These are phyloP conservation scores for Stachybotrys elegans DNA, from an alignment of 2,329 filamentous ascomycete genomes.

Conservation along the genomic window DNA sequence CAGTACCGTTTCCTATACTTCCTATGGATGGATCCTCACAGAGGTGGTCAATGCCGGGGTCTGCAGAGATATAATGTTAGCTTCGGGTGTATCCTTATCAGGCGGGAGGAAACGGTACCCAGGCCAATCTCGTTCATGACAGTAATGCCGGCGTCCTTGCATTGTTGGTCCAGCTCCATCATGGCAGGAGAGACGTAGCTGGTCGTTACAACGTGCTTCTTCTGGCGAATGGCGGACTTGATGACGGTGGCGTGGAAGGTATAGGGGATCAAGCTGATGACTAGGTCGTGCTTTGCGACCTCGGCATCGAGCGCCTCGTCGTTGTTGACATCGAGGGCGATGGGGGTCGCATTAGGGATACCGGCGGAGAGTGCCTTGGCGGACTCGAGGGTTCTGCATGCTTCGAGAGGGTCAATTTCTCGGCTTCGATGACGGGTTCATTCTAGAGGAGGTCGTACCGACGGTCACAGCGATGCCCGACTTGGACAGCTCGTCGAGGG, in stretches of 20 bases:
- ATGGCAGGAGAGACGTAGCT: slow-evolving; percentile 91
- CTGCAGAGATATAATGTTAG: slow-evolving; percentile 26
- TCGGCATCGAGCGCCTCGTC: slow-evolving; percentile 72
- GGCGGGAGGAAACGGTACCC: slow-evolving; percentile 16
- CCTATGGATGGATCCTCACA: slow-evolving; percentile 16
- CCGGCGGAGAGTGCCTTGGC: slow-evolving; percentile 71
- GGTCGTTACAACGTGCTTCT: slow-evolving; percentile 96
- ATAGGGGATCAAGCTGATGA: slow-evolving; percentile 85
- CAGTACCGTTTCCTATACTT: background rate
- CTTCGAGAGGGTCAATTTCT: slow-evolving; percentile 34
- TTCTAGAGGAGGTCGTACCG: slow-evolving; percentile 36
- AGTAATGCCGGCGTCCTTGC: slow-evolving; percentile 88
- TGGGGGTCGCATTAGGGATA: slow-evolving; percentile 67
- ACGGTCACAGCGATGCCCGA: slow-evolving; percentile 61
- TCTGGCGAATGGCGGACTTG: slow-evolving; percentile 85
- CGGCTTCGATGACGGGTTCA: background rate
- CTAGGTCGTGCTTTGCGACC: slow-evolving; percentile 73
- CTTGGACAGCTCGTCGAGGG: slow-evolving; percentile 57
- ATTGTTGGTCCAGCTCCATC: slow-evolving; percentile 76
- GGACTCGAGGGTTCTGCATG: slow-evolving; percentile 74
- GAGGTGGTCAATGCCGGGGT: slow-evolving; percentile 69
- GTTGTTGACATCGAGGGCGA: slow-evolving; percentile 81
- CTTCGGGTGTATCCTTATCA: background rate
- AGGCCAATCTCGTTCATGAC: slow-evolving; percentile 96
- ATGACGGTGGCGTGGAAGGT: slow-evolving; percentile 84